A percentile compares a stretch with the other conserved stretches of the same genome.
Evolutionary conservation across 768 basidiomycete genomes (phyloP).

Genomic region (Brasilioporus rufonigricans): DNA sequence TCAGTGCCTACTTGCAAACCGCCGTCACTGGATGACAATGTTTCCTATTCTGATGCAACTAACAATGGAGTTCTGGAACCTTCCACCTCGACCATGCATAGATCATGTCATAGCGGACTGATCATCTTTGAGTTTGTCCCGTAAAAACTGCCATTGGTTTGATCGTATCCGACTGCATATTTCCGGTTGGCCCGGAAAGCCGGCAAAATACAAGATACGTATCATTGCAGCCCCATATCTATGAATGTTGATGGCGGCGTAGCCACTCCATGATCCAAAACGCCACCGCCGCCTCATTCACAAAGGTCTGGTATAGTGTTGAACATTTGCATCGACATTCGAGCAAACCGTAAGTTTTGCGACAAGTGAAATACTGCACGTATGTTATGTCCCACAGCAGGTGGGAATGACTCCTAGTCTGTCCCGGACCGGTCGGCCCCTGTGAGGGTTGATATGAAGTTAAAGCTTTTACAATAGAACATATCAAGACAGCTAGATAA

Average conservation of each 20-base stretch:
- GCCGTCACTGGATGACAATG: no score
- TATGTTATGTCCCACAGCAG: no score
- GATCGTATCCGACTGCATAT: neutral
- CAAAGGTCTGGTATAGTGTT: neutral
- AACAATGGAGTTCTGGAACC: neutral
- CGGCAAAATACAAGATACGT: neutral
- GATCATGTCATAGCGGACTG: neutral
- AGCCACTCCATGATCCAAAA: neutral
- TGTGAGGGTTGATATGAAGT: no score
- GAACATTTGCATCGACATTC: neutral
- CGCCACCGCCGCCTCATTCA: neutral
- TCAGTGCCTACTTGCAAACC: neutral
- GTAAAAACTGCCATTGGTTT: conserved; percentile 1
- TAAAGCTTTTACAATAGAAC: no score
- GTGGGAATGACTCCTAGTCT: no score
- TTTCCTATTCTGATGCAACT: neutral
- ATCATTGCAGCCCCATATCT: neutral
- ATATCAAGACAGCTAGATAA: no score
- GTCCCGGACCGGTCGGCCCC: no score
- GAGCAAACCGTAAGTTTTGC: neutral
- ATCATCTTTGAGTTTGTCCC: neutral
- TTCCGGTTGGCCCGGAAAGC: neutral
- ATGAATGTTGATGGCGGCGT: neutral
- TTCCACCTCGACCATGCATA: neutral
- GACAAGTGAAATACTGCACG: neutral